Evolutionary conservation across 2,329 filamentous ascomycete species (phyloP).

Genomic region (Hypoxylon sp.): DNA sequence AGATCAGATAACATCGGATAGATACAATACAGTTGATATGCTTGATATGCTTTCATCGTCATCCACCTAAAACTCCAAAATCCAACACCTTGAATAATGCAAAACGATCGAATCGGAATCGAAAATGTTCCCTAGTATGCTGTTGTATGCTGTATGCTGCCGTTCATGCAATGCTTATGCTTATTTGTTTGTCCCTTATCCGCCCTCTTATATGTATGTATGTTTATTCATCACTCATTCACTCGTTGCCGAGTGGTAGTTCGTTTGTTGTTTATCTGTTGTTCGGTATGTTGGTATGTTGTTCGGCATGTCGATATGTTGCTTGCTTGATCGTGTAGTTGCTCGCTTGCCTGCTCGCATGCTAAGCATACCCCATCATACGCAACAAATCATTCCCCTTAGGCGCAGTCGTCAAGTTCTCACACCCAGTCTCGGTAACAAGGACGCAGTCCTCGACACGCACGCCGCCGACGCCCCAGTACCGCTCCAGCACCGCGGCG

Average conservation of each 20-base stretch:
- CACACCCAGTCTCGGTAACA: slow-evolving; percentile 81
- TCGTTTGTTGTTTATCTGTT: neutral
- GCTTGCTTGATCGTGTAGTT: neutral
- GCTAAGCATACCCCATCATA: slow-evolving; percentile 58
- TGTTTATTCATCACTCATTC: neutral
- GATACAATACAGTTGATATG: slow-evolving; percentile 6
- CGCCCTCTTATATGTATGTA: too few species aligned
- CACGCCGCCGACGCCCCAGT: slow-evolving; percentile 87
- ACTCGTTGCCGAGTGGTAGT: too few species aligned
- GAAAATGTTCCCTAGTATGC: neutral
- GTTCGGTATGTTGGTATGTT: neutral
- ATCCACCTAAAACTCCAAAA: neutral
- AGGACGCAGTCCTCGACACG: slow-evolving; percentile 93
- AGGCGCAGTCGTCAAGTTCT: slow-evolving; percentile 86
- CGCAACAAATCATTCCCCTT: slow-evolving; percentile 80
- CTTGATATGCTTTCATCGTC: too few species aligned
- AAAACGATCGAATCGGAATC: slow-evolving; percentile 2
- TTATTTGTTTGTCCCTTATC: neutral
- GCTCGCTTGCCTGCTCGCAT: neutral
- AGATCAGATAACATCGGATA: slow-evolving; percentile 14
- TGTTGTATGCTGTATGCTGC: neutral
- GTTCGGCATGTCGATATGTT: neutral
- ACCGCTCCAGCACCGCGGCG: slow-evolving; percentile 73
- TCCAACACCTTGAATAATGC: neutral
- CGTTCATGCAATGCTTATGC: too few species aligned